Conservation (phyloP, 108 stramenopile species). For the Fragilaria radians region DNA sequence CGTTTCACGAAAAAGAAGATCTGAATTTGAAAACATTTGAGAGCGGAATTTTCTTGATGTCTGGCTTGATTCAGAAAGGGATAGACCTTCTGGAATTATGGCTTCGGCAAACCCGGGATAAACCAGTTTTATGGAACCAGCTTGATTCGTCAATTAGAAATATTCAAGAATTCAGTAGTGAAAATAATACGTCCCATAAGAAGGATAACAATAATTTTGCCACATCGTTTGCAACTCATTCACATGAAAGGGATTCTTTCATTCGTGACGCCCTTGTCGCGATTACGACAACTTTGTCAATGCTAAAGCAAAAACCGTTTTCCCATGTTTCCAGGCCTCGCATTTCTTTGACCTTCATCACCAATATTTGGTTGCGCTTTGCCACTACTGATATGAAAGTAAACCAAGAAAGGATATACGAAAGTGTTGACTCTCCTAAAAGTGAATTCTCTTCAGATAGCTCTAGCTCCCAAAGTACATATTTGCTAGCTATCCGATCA, state of each 20-base stretch:
- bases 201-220: neutral
- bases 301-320: no score
- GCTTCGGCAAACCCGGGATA: neutral
- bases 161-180: neutral
- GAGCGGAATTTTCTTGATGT: neutral
- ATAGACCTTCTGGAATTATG: neutral
- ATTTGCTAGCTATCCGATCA: no score
- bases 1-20: no score
- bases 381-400: no score
- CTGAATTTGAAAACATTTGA: no score
- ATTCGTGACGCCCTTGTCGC: neutral
- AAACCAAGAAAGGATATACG: no score
- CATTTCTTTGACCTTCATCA: no score
- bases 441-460: no score
- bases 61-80: neutral
- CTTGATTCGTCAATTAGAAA: neutral
- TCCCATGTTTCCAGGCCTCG: no score
- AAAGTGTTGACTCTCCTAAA: no score
- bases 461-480: no score
- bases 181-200: neutral
- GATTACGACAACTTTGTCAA: neutral
- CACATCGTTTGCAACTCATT: neutral
- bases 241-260: neutral
- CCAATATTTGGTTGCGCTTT: no score
- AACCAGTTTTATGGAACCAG: neutral